Conservation (phyloP, 768 basidiomycete species). For the Auricularia cornea region DNA sequence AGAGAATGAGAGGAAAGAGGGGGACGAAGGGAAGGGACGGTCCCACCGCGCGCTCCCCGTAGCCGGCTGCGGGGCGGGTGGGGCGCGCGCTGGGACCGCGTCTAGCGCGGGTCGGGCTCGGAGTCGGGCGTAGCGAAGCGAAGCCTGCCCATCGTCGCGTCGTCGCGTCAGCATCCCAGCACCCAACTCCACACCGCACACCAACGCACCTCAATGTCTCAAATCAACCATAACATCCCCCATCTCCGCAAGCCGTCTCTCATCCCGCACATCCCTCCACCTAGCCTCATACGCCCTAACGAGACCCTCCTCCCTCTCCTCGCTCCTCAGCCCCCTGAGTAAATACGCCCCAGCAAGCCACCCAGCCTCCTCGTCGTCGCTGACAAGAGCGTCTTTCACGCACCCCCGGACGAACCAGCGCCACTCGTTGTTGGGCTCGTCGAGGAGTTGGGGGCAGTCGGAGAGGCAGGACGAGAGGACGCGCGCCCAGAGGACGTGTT, state of each 20-base stretch:
- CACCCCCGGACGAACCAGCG: not conserved
- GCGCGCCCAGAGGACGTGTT: not conserved
- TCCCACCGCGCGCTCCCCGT: no score
- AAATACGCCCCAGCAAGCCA: not conserved
- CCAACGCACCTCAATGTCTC: no score
- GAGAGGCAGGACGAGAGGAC: not conserved
- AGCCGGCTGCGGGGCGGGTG: no score
- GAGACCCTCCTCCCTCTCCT: not conserved
- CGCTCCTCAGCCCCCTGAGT: not conserved
- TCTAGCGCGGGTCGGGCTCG: no score
- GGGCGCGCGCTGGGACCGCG: no score
- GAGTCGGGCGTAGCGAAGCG: no score
- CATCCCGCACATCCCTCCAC: not conserved
- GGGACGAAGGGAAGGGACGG: no score
- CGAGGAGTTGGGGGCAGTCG: not conserved
- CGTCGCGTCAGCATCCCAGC: no score
- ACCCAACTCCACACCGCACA: no score
- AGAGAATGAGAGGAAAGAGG: no score
- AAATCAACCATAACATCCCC: not conserved
- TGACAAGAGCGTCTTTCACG: not conserved
- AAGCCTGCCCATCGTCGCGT: no score
- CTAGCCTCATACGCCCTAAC: not conserved
- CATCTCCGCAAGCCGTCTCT: not conserved
- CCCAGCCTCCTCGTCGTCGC: not conserved
- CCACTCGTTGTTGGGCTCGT: not conserved